Evolutionary conservation across 495 filamentous ascomycete genomes (phyloP), one percentile per base, ranked within the genome.

Genomic region (Aspergillus sclerotioniger): DNA sequence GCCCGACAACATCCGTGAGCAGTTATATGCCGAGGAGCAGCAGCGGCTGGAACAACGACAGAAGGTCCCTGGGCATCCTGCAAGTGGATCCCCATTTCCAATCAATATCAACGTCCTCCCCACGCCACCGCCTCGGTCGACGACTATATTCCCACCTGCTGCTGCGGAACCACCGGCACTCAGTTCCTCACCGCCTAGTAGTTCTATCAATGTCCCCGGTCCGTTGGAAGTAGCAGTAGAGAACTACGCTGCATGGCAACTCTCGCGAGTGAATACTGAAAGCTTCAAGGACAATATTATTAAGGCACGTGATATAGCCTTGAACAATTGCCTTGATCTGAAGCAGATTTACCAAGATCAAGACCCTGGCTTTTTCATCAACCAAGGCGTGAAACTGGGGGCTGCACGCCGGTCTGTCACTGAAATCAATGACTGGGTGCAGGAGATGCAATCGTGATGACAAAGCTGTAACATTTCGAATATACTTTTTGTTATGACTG

Each of bases 281-380:
- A 48, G 17, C 31, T 56, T 61, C 9, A 67, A 66, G 43, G 64
- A 58, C 7, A 21, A 64, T 3, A 63, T 66, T 48, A 50, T 51
- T 0, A 56, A 60, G 54, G 59, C 62, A 20, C 52, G 64, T 31
- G 44, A 69, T 51, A 31, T 66, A 6, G 53, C 62, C 6, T 56
- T 70, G n/a, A 53, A 54, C 20, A 59, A 70, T 52, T 55, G 62
- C 41, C 49, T 70, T 1, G 70, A 68, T 53, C 66, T 70, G 31
- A 55, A 35, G 17, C 60, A 65, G 58, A 66, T 73, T 16, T 16
- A 65, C 35, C 15, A 64, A 39, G 64, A 70, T 54, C 58, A 63
- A 37, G 57, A 73, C 48, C 57, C 60, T 1, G 54, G 37, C 37
- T 73, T 68, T 47, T 70, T 73, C 15, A 56, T 66, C 15, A 56